phyloP scores from a whole-genome alignment of 2,329 filamentous ascomycete species.

The Microsporum ferrugineum region DNA sequence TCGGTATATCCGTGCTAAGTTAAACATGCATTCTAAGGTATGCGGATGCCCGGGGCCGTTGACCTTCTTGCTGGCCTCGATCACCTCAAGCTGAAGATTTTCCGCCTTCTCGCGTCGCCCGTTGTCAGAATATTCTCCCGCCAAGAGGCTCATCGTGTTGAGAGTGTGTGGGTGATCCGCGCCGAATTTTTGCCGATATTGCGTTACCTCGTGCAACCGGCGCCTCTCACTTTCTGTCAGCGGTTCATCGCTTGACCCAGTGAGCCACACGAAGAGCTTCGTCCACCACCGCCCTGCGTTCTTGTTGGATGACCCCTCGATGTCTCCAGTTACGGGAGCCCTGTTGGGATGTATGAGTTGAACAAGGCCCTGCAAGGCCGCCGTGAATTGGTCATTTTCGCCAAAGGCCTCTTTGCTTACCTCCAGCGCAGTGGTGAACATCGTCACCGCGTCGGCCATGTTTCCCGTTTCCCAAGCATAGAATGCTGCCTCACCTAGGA shows the following conservation, averaged over 20 bases:
- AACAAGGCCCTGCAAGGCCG: background rate
- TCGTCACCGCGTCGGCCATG: background rate
- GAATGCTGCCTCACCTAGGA: background rate
- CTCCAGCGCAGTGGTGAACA: background rate
- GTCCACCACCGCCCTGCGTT: background rate
- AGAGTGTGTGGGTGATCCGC: background rate
- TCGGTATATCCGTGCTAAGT: background rate
- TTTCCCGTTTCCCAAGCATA: background rate
- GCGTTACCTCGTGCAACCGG: background rate
- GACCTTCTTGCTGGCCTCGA: background rate
- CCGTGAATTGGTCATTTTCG: background rate
- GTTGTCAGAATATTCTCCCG: background rate
- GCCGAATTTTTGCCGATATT: background rate
- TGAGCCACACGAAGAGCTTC: background rate
- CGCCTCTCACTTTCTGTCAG: background rate
- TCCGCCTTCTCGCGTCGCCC: background rate
- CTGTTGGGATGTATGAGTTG: background rate
- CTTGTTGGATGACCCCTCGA: background rate
- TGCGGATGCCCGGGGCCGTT: background rate
- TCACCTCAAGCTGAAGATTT: background rate
- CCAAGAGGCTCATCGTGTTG: background rate
- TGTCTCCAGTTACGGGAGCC: background rate
- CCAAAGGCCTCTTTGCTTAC: background rate
- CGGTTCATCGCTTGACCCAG: background rate
- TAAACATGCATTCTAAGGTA: no score